Base-by-base conservation (phyloP, 768 basidiomycete genomes). In the Pleurotus tuber-regium region DNA sequence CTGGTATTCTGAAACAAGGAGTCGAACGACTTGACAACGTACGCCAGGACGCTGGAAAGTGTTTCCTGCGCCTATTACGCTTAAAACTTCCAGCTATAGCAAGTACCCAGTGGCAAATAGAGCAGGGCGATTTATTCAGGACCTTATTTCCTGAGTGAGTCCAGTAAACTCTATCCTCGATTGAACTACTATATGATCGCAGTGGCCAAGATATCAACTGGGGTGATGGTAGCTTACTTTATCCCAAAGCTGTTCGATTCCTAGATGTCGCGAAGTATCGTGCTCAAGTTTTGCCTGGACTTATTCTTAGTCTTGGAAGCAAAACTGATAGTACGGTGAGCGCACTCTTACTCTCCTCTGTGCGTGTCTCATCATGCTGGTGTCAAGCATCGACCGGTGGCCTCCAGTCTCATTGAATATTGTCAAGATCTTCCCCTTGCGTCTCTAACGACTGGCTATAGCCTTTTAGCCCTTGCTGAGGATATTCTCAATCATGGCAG, bases 21-120 rank as follows among this genome's bases (percentile, higher is more conserved):
- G 83, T 90, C 24, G 96, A 98, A 66, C 78, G 92, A 59, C 77
- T 98, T 14, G 94, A 97, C 63, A 92, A 87, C 61, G 90, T 98
- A 43, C 79, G 96, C 39, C 88, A 87, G 52, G 83, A 80, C 43
- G 89, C 91, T 7, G 92, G 92, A 1, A 70, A 74, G 54, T 75
- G 80, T 56, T 73, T 93, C 55, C 38, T 74, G 49, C 65, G 65
- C 52, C 65, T 93, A 24, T 59, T 91, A 41, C 59, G 64, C 19
- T 63, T 79, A 24, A 67, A 73, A 6, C 65, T 71, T 10, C 85
- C 83, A 33, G 58, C 61, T 14, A 65, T 74, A 16, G 61, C 60
- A 33, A 38, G 10, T n/a, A 63, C 70, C 47, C 61, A 58, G 30
- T 88, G 87, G 88, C 65, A 65, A 43, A 66, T 89, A 28, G 73